A percentile compares a stretch with the other conserved stretches of the same genome.
These are phyloP conservation scores for Nicotiana obtusifolia DNA, from an alignment of 257 asterid species.

Conservation along the genomic window DNA sequence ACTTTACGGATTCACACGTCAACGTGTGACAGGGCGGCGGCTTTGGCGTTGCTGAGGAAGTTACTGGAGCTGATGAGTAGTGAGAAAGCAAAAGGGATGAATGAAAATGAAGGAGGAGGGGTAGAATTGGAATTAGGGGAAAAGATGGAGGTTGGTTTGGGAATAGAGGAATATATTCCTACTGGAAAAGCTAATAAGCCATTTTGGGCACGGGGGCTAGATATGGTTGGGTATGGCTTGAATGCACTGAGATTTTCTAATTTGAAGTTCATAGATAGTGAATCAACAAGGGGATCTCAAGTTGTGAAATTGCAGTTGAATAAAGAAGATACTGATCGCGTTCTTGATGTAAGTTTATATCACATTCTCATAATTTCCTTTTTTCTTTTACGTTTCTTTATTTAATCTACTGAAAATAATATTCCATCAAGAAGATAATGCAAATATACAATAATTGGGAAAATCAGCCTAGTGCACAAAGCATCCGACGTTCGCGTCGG, in stretches of 20 bases:
- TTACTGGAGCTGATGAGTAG: constrained; percentile 31
- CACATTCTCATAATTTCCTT: neutral
- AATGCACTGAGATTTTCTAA: constrained; percentile 63
- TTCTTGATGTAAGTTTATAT: constrained; percentile 53
- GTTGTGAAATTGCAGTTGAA: constrained; percentile 54
- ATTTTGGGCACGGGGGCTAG: constrained; percentile 87
- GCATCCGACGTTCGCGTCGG: too few relatives aligned
- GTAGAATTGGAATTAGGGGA: constrained; percentile 17
- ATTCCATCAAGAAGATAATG: too few relatives aligned
- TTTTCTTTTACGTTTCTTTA: neutral
- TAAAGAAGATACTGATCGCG: constrained; percentile 40
- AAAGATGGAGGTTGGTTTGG: constrained; percentile 36
- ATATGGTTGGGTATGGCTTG: constrained; percentile 73
- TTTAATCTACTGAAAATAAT: too few relatives aligned
- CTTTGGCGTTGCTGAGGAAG: constrained; percentile 55
- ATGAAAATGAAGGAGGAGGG: constrained; percentile 13
- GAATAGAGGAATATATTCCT: constrained; percentile 69
- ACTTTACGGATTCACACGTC: constrained; percentile 77
- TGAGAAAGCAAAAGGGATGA: neutral
- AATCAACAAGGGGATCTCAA: constrained; percentile 49
- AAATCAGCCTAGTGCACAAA: too few relatives aligned
- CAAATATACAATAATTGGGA: too few relatives aligned
- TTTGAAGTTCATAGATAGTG: constrained; percentile 43
- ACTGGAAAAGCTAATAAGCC: constrained; percentile 58
- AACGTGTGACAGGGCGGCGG: constrained; percentile 61